These are phyloP conservation scores for Eucalyptus erythrocorys DNA, from an alignment of 345 rosid species.

Conservation along the genomic window DNA sequence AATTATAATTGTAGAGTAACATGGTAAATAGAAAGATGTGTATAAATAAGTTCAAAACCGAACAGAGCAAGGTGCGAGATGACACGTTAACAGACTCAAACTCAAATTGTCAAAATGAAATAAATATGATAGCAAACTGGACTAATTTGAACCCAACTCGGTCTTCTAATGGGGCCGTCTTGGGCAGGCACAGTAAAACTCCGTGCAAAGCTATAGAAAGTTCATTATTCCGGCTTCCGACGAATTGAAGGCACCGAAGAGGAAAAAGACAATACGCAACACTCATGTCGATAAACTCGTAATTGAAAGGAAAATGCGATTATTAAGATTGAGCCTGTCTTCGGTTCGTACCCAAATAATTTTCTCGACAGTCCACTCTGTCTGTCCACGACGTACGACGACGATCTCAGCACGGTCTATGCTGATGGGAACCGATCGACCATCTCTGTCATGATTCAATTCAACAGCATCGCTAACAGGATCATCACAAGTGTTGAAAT, in stretches of 20 bases:
- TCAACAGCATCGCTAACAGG: neutral
- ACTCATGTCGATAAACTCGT: neutral
- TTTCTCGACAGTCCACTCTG: conserved; percentile 10
- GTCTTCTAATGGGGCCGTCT: neutral
- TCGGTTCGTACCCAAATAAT: conserved; percentile 1
- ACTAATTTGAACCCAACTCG: neutral
- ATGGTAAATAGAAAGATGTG: neutral
- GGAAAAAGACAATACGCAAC: neutral
- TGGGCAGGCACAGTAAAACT: neutral
- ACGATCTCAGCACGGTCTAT: conserved; percentile 1
- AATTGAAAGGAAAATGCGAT: neutral
- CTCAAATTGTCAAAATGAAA: too few species aligned
- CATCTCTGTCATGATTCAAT: neutral
- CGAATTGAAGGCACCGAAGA: neutral
- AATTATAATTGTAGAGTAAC: too few species aligned
- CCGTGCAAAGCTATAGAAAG: neutral
- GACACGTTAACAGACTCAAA: neutral
- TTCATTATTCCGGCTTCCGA: neutral
- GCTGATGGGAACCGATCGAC: neutral
- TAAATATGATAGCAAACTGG: neutral
- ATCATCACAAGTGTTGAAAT: neutral
- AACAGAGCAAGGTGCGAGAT: neutral
- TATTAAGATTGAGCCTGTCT: neutral
- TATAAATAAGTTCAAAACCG: neutral
- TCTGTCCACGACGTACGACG: conserved; percentile 10